These are phyloP conservation scores for Tricholoma flavovirens DNA, from an alignment of 768 basidiomycete genomes.

Conservation along the genomic window DNA sequence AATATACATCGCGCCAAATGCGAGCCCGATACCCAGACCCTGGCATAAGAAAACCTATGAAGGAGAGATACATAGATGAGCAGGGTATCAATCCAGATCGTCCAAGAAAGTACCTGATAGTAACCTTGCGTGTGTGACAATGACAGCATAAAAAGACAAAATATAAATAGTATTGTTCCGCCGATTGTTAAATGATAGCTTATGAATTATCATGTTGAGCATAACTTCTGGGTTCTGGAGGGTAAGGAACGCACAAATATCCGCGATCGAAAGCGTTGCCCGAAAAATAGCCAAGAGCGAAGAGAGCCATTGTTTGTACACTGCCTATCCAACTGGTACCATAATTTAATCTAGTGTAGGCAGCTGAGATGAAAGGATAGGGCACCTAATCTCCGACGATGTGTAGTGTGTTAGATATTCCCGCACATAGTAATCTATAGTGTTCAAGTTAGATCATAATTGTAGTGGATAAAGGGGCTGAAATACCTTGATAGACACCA, in stretches of 20 bases:
- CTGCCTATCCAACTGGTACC: slow-evolving; percentile 45
- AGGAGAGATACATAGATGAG: not conserved
- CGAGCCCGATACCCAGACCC: slow-evolving; percentile 43
- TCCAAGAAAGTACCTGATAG: not conserved
- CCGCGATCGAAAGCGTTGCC: slow-evolving; percentile 49
- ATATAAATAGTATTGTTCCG: slow-evolving; percentile 18
- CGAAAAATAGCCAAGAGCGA: slow-evolving; percentile 39
- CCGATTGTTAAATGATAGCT: slow-evolving; percentile 20
- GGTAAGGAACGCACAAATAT: slow-evolving; percentile 32
- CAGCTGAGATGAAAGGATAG: not conserved
- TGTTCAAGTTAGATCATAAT: not conserved
- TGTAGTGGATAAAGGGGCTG: not conserved
- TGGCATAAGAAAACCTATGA: slow-evolving; percentile 39
- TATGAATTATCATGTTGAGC: not conserved
- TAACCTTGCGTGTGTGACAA: not conserved
- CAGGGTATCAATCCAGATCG: not conserved
- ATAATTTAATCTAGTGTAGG: not conserved
- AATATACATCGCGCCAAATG: slow-evolving; percentile 36
- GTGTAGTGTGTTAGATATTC: slow-evolving; percentile 17
- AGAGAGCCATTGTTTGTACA: slow-evolving; percentile 43
- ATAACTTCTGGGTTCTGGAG: not conserved
- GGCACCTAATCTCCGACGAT: slow-evolving; percentile 17
- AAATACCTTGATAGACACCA: not conserved
- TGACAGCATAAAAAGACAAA: slow-evolving; percentile 8
- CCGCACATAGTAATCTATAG: slow-evolving; percentile 16